A percentile compares a stretch with the other conserved stretches of the same genome.
These are phyloP conservation scores for Cordyceps cateniannulata DNA, from an alignment of 2,329 filamentous ascomycete genomes.

Conservation along the genomic window DNA sequence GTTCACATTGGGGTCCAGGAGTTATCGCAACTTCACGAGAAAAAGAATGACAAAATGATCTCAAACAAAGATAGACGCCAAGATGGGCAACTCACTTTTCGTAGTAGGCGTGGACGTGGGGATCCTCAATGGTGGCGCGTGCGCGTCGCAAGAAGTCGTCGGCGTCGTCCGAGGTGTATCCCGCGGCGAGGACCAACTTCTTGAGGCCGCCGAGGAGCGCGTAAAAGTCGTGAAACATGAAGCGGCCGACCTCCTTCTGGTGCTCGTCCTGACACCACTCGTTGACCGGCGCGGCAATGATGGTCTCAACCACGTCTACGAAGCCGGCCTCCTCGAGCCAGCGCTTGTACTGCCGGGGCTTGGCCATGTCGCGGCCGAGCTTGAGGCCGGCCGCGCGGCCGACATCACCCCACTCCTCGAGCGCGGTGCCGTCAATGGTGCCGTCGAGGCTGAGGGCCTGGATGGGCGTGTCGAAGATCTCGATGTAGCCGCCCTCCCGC, in stretches of 20 bases:
- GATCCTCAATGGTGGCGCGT: slow-evolving; percentile 6
- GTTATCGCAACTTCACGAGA: background rate
- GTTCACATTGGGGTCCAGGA: background rate
- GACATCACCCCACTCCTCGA: slow-evolving; percentile 18
- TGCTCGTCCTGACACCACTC: slow-evolving; percentile 22
- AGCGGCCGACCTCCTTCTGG: slow-evolving; percentile 11
- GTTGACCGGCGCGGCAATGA: slow-evolving; percentile 23
- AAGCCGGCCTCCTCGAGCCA: slow-evolving; percentile 29
- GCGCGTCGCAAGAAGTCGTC: slow-evolving; percentile 9
- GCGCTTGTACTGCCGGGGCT: slow-evolving; percentile 18
- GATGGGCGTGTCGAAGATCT: slow-evolving; percentile 28
- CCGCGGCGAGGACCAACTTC: slow-evolving; percentile 11
- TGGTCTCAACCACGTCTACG: slow-evolving; percentile 22
- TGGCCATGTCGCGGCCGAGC: slow-evolving; percentile 22
- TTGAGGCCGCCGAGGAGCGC: slow-evolving; percentile 4
- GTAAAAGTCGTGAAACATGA: slow-evolving; percentile 10
- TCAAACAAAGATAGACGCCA: too few species aligned
- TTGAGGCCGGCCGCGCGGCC: slow-evolving; percentile 10
- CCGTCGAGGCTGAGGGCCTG: slow-evolving; percentile 17
- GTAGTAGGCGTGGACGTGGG: slow-evolving; percentile 7
- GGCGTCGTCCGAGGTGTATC: slow-evolving; percentile 2
- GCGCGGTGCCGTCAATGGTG: background rate
- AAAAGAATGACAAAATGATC: background rate
- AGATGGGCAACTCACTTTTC: slow-evolving; percentile 3
- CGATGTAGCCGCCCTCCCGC: slow-evolving; percentile 35